phyloP scores from a whole-genome alignment of 2,329 filamentous ascomycete genomes.

The Nemania sp. region DNA sequence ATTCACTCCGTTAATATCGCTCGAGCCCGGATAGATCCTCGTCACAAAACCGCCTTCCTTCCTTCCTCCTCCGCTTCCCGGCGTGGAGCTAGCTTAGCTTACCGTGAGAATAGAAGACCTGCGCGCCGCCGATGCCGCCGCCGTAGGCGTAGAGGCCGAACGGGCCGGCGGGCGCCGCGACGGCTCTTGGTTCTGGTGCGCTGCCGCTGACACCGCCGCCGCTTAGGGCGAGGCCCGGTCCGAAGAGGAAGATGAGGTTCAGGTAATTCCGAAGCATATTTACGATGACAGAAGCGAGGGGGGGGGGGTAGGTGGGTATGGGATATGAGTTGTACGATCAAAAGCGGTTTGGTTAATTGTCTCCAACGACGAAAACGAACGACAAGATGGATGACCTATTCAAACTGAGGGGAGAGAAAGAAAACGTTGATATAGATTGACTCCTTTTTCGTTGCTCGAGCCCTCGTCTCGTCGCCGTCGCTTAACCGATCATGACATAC shows the following conservation, averaged over 20 bases:
- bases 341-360: too few relatives aligned
- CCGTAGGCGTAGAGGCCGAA: slow-evolving; percentile 40
- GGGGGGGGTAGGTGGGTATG: too few relatives aligned
- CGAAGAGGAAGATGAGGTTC: not conserved
- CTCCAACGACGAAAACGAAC: too few relatives aligned
- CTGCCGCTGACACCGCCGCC: too few relatives aligned
- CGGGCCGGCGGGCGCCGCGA: slow-evolving; percentile 21
- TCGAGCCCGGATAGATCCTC: not conserved
- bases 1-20: too few relatives aligned
- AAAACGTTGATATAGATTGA: not conserved
- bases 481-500: slow-evolving; percentile 4
- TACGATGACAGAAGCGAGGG: not conserved
- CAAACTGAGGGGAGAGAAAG: too few relatives aligned
- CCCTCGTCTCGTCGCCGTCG: not conserved
- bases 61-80: not conserved
- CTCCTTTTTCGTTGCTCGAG: not conserved
- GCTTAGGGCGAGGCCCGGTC: slow-evolving; percentile 6
- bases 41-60: not conserved
- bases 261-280: slow-evolving; percentile 6
- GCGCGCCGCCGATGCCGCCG: slow-evolving; percentile 32
- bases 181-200: not conserved
- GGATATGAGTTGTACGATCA: too few relatives aligned
- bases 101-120: slow-evolving; percentile 35
- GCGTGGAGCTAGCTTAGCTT: too few relatives aligned
- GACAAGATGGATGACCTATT: too few relatives aligned